Conservation (phyloP, 306 rosid species). For the Betula pendula region DNA sequence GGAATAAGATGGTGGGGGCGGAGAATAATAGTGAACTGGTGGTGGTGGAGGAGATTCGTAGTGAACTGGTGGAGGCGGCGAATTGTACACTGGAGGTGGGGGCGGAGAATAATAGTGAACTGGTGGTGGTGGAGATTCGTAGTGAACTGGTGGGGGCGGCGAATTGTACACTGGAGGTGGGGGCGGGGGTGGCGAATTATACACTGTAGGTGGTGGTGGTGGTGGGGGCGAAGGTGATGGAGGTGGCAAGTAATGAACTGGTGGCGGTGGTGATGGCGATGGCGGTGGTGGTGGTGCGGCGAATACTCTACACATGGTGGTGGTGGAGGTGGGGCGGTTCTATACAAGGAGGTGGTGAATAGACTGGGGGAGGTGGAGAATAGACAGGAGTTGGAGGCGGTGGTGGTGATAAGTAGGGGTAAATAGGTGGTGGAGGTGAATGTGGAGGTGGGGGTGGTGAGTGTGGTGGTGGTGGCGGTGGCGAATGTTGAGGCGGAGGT, state of each 20-base stretch:
- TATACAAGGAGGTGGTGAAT: constrained; percentile 59
- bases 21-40: constrained; percentile 37
- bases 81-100: constrained; percentile 30
- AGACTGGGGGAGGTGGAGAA: constrained; percentile 50
- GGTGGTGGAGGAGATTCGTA: constrained; percentile 44
- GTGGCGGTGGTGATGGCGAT: constrained; percentile 31
- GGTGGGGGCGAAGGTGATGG: constrained; percentile 44
- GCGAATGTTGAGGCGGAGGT: constrained; percentile 25
- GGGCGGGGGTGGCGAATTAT: constrained; percentile 47
- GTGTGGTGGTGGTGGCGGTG: constrained; percentile 31
- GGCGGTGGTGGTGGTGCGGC: constrained; percentile 43
- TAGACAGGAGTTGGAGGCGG: constrained; percentile 70
- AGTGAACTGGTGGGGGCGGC: constrained; percentile 38
- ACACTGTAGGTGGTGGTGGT: constrained; percentile 41
- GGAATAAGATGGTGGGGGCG: constrained; percentile 49
- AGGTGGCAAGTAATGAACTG: constrained; percentile 28
- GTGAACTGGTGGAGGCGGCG: constrained; percentile 39
- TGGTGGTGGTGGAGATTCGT: constrained; percentile 43
- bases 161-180: constrained; percentile 33
- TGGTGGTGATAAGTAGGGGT: constrained; percentile 57
- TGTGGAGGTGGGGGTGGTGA: constrained; percentile 45
- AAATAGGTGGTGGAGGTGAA: constrained; percentile 67
- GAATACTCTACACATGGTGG: constrained; percentile 59
- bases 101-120: constrained; percentile 57
- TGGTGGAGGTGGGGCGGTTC: constrained; percentile 72